phyloP scores from a whole-genome alignment of 1,139 yeast species.

The Yamadazyma oceani region DNA sequence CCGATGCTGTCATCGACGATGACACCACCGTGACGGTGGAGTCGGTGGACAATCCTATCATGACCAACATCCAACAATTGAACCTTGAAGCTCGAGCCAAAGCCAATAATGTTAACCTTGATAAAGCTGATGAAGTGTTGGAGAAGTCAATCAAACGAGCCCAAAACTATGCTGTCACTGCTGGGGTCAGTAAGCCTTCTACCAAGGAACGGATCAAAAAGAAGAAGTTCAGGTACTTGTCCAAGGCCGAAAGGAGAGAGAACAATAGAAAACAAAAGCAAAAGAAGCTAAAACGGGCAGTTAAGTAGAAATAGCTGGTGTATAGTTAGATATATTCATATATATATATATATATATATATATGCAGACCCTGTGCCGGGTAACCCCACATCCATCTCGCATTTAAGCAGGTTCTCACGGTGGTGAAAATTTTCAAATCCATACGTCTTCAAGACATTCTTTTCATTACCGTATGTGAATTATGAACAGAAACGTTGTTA shows the following conservation, averaged over 20 bases:
- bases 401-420: too few species aligned
- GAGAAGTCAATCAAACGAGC: slow-evolving; percentile 68
- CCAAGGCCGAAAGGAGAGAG: slow-evolving; percentile 72
- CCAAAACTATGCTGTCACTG: slow-evolving; percentile 66
- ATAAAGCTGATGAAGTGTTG: slow-evolving; percentile 58
- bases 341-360: too few species aligned
- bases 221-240: slow-evolving; percentile 84
- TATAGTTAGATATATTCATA: too few species aligned
- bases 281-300: slow-evolving; percentile 22
- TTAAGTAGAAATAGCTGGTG: slow-evolving; percentile 11
- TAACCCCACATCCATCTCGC: neutral
- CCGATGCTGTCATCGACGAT: slow-evolving; percentile 48
- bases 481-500: slow-evolving; percentile 6
- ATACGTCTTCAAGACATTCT: neutral
- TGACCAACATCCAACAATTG: slow-evolving; percentile 29
- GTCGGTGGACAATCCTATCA: slow-evolving; percentile 48
- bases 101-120: slow-evolving; percentile 62
- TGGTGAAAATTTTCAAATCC: neutral
- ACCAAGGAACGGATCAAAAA: slow-evolving; percentile 40
- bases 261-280: slow-evolving; percentile 60
- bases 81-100: slow-evolving; percentile 56
- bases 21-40: slow-evolving; percentile 68
- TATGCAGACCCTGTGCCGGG: too few species aligned
- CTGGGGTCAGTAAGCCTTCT: slow-evolving; percentile 50
- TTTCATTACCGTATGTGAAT: slow-evolving; percentile 2